Evolutionary conservation across 2,329 filamentous ascomycete genomes (phyloP), one percentile per base, ranked within the genome.

Genomic region (Diaporthe eres): DNA sequence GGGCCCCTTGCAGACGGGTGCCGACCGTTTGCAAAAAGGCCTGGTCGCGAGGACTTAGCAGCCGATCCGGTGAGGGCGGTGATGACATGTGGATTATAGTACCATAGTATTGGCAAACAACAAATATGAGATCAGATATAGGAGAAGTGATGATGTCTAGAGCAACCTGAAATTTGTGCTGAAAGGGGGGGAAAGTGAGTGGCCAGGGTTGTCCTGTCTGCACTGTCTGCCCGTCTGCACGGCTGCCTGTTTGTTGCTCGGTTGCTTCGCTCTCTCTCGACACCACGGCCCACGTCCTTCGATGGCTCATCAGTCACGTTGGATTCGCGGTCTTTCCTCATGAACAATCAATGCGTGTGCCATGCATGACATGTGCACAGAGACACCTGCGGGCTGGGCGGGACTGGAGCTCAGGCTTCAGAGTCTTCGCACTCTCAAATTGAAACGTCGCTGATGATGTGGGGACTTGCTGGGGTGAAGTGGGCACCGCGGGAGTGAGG

Each of bases 361-460:
- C 65, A 51, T 47, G 60, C 25, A 39, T 28, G 65, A 19, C 37
- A 39, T 8, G 44, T 25, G 31, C 19, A 51, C 63, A 68, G 44
- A n/a, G 44, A 51, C 22, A 15, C 10, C 39, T 31, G 60, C 60
- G 25, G 60, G 15, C 60, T 58, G 22, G 44, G 44, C 63, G 63
- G 28, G 42, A 49, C 42, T 67, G 28, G 63, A 12, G 22, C 19
- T 53, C 44, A 25, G 63, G 31, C 47, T 68, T 34, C 28, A 9
- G 42, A 67, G 15, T 42, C 34, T 55, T 70, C 22, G 28, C 31
- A 55, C 65, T 70, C 12, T 42, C 34, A 70, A 70, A 70, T 70
- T 70, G 65, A 70, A 70, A 70, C 49, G 31, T 55, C 65, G 49
- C 65, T 70, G 47, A 68, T 68, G 65, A 68, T 68, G 65, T 55